Base-by-base conservation (phyloP, 2,329 filamentous ascomycete species). In the Botrytis deweyae region DNA sequence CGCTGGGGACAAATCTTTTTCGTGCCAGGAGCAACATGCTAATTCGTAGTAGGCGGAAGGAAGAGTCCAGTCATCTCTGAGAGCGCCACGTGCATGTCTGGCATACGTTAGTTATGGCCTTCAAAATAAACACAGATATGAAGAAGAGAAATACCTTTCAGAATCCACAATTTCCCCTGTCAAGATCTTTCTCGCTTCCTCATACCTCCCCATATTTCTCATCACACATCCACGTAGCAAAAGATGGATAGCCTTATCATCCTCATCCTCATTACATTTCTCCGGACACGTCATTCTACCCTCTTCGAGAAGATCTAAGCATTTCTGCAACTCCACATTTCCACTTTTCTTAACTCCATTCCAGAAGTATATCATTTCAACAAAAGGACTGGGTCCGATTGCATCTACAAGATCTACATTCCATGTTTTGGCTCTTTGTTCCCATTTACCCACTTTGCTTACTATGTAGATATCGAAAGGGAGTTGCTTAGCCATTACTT, bases 351-450 rank as follows among this genome's bases (percentile, higher is more conserved):
- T 95, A 78, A 89, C 90, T 0, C 95, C 95, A 80, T 93, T 95
- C 95, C 95, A 98, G 78, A 98, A 90, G 81, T 95, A 97, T 20
- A 92, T 91, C 92, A 98, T 97, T 84, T 98, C 96, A 79, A 94
- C 89, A 0, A 93, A 85, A 0, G 96, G 96, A 74, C 91, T 92
- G 4, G 93, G 87, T 0, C 94, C 94, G 14, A 97, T 86, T 0
- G 92, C 94, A 78, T 98, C 95, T 2, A 92, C 88, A 5, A 98
- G 85, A 66, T 91, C 88, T 46, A 93, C 83, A 2, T 87, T 85
- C 82, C 90, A 88, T 64, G 88, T 85, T 79, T 91, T 91, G 6
- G 92, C 90, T 36, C 94, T 87, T 44, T 90, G 89, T 79, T 97
- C 92, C 95, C 95, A 98, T 82, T 97, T 97, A 72, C 89, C 87